Evolutionary conservation across 192 early-diverging fungal genomes (phyloP).

Genomic region (Paraglomus brasilianum): DNA sequence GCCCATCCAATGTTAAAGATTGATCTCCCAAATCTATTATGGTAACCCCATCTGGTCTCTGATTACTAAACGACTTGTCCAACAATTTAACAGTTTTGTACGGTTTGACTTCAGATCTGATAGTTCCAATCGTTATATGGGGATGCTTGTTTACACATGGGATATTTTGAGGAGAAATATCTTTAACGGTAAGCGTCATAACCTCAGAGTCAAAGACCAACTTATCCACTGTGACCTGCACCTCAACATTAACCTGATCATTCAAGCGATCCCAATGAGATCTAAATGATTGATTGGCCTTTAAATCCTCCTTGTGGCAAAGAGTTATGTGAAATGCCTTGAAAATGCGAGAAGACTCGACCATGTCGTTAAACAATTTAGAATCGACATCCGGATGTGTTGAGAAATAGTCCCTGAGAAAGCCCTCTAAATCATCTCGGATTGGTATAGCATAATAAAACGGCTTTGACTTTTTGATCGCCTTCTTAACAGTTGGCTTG

Average conservation of each 20-base stretch:
- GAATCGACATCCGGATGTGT: constrained; percentile 31
- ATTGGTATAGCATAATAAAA: constrained; percentile 34
- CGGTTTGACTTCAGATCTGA: constrained; percentile 38
- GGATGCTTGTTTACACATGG: constrained; percentile 29
- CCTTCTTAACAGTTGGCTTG: constrained; percentile 42
- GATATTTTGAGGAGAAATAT: constrained; percentile 22
- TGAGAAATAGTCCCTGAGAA: constrained; percentile 30
- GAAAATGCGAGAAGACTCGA: constrained; percentile 30
- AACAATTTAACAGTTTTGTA: constrained; percentile 41
- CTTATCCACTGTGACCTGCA: constrained; percentile 45
- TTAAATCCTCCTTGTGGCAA: constrained; percentile 38
- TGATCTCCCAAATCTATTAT: no score
- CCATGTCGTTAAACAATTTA: constrained; percentile 28
- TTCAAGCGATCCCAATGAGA: constrained; percentile 28
- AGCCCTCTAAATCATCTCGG: constrained; percentile 25
- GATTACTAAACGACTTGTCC: constrained; percentile 12
- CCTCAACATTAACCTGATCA: constrained; percentile 25
- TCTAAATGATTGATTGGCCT: constrained; percentile 27
- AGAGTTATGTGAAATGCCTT: constrained; percentile 52
- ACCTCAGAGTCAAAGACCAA: constrained; percentile 50
- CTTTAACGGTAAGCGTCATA: constrained; percentile 35
- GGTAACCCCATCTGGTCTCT: no score
- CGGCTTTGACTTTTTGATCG: constrained; percentile 33
- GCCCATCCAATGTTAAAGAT: no score
- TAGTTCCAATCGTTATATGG: constrained; percentile 49